Evolutionary conservation across 2,329 filamentous ascomycete genomes (phyloP), one percentile per base, ranked within the genome.

Genomic region (Fusarium odoratissimum): DNA sequence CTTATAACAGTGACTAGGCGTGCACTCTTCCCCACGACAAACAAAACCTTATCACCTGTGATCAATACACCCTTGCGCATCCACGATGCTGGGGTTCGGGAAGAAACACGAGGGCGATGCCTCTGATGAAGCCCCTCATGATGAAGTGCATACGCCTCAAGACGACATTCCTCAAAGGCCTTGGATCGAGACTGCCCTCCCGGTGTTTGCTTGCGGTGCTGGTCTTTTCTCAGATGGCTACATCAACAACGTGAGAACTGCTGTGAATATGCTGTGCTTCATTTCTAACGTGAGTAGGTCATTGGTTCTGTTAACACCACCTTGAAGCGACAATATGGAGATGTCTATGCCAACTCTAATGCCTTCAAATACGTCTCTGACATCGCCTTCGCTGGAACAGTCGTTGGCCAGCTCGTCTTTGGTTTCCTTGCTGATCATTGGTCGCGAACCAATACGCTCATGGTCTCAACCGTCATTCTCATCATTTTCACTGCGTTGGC

Each of bases 201-300:
- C 95, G 19, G 92, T 94, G 2, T 91, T 97, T 75, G 95, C 95
- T 46, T 97, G 94, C 78, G 95, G 95, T 72, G 93, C 95, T 57
- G 95, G 95, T 77, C 87, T 97, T 4, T 97, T 97, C 82, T 95
- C 92, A 30, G 95, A 97, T 81, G 95, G 95, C 21, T 97, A 97
- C 81, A 89, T 97, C 79, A 97, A 97, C 83, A 94, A 93, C 78
- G 93, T 94, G 83, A 70, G 80, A 61, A 41, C 49, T 13, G 13
- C 23, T 1, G 12, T 62, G 1, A 33, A 33, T 6, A 6, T 35
- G 14, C 12, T 12, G n/a, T 40, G 30, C 16, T 4, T 8, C 14
- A 25, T 35, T 38, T 23, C 19, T 65, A 38, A 46, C 37, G 4
- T 42, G 17, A n/a, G 11, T 60, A 92, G 92, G 92, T 97, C 72